Evolutionary conservation across 75 land plant genomes (phyloP), one percentile per base, ranked within the genome.

Genomic region (Chamaecyparis obtusa): DNA sequence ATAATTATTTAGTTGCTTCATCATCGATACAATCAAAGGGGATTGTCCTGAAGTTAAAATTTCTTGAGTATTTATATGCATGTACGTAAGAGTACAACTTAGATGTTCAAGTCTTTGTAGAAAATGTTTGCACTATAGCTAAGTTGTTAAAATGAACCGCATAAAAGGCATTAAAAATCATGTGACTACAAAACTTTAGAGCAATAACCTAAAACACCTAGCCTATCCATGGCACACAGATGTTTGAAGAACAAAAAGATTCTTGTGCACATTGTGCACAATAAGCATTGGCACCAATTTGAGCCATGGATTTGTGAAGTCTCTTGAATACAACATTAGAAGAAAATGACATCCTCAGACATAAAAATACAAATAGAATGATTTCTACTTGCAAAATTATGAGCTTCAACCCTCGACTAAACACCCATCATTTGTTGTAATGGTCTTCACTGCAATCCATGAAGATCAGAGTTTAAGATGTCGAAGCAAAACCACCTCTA

Each of bases 401-500:
- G 30, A 46, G 51, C 83, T 81, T 48, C 83, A n/a, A 44, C 83
- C 49, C 11, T 24, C 83, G 39, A 37, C 43, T 17, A 78, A 21
- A 78, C 24, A 78, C 44, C 21, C 81, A 78, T 37, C 44, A 37
- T 19, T 39, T 41, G 27, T 81, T 44, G 32, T 43, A 46, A 43
- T n/a, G 30, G 49, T 81, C 83, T 81, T 81, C 83, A 46, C 49
- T 41, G n/a, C 83, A 81, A 81, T 46, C 83, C 83, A 43, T 46
- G 48, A 81, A 9, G 83, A 43, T n/a, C 83, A 9, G 44, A 43
- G 30, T n/a, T 44, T 14, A 41, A 41, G 24, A 43, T 44, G n/a
- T 10, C 32, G 49, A 81, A 81, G 83, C 13, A 81, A 44, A 81
- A 43, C 83, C 83, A 81, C 48, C 83, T 46, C 46, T 43, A n/a